phyloP scores from a whole-genome alignment of 2,329 filamentous ascomycete genomes.

The Trichoderma breve region DNA sequence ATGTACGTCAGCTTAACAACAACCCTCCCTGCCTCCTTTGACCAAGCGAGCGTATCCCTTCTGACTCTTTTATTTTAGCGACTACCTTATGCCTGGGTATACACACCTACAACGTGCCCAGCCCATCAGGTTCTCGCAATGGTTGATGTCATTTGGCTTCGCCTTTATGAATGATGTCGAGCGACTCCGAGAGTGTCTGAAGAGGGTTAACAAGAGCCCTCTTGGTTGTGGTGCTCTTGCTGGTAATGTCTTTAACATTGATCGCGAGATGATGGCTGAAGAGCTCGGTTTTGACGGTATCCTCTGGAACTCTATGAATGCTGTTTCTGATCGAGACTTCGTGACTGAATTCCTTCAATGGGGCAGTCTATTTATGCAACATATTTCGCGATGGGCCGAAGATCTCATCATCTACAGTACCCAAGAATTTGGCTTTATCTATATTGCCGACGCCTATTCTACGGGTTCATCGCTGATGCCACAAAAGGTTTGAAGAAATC shows the following conservation, averaged over 20 bases:
- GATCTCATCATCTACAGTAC: slow-evolving; percentile 78
- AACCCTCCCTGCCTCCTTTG: neutral
- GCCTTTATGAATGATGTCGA: neutral
- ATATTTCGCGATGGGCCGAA: slow-evolving; percentile 76
- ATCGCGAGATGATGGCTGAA: slow-evolving; percentile 71
- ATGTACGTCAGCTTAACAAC: slow-evolving; percentile 38
- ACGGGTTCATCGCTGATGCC: neutral
- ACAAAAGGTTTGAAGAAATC: neutral
- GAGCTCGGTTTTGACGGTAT: slow-evolving; percentile 79
- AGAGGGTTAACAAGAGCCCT: slow-evolving; percentile 68
- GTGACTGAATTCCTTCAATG: slow-evolving; percentile 79
- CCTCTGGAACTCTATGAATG: slow-evolving; percentile 74
- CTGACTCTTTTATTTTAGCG: slow-evolving; percentile 29
- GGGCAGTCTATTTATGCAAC: slow-evolving; percentile 73
- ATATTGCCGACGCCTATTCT: slow-evolving; percentile 74
- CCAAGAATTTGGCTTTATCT: slow-evolving; percentile 73
- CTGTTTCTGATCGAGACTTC: slow-evolving; percentile 77
- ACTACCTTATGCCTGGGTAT: slow-evolving; percentile 82
- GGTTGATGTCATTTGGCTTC: slow-evolving; percentile 38
- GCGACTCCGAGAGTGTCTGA: slow-evolving; percentile 35
- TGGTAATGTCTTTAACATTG: slow-evolving; percentile 79
- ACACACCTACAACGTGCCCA: slow-evolving; percentile 81
- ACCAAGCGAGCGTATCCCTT: neutral
- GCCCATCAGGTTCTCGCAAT: slow-evolving; percentile 79
- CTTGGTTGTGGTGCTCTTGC: slow-evolving; percentile 76